A percentile compares a stretch with the other conserved stretches of the same genome.
phyloP scores from a whole-genome alignment of 2,329 filamentous ascomycete species.

The Fusarium tanahbumbuense region DNA sequence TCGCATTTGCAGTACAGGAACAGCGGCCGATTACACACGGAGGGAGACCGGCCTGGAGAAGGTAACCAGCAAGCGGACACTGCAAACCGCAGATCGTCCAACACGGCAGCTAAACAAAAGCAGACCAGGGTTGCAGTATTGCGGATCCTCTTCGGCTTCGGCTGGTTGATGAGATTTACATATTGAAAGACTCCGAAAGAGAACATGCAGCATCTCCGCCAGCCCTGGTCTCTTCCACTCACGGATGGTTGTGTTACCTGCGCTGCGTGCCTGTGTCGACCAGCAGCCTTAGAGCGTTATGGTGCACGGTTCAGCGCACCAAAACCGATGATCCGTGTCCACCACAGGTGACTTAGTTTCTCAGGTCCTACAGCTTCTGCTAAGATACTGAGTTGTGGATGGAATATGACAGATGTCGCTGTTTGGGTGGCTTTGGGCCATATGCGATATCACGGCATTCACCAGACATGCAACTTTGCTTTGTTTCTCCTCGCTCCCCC shows the following conservation, averaged over 20 bases:
- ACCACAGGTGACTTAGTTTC: not conserved
- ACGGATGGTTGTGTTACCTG: constrained; percentile 32
- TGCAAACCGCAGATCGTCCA: constrained; percentile 45
- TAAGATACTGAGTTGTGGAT: constrained; percentile 19
- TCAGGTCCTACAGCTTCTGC: constrained; percentile 19
- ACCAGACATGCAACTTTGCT: constrained; percentile 32
- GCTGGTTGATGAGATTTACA: constrained; percentile 38
- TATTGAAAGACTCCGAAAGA: constrained; percentile 34
- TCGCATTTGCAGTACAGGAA: constrained; percentile 21
- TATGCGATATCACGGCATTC: constrained; percentile 16
- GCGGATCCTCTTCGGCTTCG: constrained; percentile 40
- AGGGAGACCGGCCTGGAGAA: constrained; percentile 30
- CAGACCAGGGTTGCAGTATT: constrained; percentile 40
- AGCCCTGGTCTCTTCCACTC: constrained; percentile 37
- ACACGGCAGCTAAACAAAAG: constrained; percentile 40
- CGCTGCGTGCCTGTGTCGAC: constrained; percentile 35
- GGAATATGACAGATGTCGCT: constrained; percentile 35
- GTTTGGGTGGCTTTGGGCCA: constrained; percentile 20
- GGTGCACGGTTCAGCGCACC: constrained; percentile 44
- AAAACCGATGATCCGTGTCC: constrained; percentile 36
- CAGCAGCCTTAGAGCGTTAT: constrained; percentile 40
- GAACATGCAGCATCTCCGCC: constrained; percentile 44
- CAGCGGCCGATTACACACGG: constrained; percentile 38
- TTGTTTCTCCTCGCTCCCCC: constrained; percentile 6
- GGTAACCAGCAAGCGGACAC: constrained; percentile 30